Percentiles rank a stretch among this genome's conserved stretches.
Conservation (phyloP, 495 filamentous ascomycete genomes). For the Platismatia glauca region DNA sequence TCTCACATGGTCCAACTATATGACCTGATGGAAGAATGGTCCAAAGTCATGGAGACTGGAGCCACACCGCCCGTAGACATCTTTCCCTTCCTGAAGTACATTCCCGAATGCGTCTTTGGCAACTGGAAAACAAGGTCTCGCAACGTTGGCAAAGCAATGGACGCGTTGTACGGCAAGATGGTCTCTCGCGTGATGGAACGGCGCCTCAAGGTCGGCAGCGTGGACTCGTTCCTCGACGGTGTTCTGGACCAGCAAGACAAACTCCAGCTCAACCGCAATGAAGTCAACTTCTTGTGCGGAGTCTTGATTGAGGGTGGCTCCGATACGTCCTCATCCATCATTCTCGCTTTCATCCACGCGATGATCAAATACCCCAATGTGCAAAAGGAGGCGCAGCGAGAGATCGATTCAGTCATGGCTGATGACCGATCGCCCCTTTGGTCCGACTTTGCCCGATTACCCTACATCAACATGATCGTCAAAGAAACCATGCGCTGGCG, state of each 20-base stretch:
- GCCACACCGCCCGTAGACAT: slow-evolving; percentile 44
- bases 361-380: slow-evolving; percentile 36
- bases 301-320: slow-evolving; percentile 37
- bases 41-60: slow-evolving; percentile 38
- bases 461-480: slow-evolving; percentile 34
- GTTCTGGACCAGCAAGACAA: slow-evolving; percentile 31
- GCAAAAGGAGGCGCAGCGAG: slow-evolving; percentile 29
- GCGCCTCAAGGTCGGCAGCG: not conserved
- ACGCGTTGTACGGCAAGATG: slow-evolving; percentile 28
- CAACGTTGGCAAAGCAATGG: slow-evolving; percentile 35
- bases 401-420: slow-evolving; percentile 30
- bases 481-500: slow-evolving; percentile 37
- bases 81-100: slow-evolving; percentile 34
- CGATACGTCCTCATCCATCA: slow-evolving; percentile 35
- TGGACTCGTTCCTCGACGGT: slow-evolving; percentile 35
- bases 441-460: slow-evolving; percentile 32
- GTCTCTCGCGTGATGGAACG: not conserved
- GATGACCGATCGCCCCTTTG: slow-evolving; percentile 31
- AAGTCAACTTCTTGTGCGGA: not conserved
- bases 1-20: slow-evolving; percentile 24
- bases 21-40: slow-evolving; percentile 41
- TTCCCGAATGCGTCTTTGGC: slow-evolving; percentile 36
- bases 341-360: slow-evolving; percentile 37
- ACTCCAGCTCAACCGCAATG: not conserved
- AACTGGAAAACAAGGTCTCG: slow-evolving; percentile 33